A percentile compares a stretch with the other conserved stretches of the same genome.
Evolutionary conservation across 352 stramenopile species (phyloP).

Genomic region (Phytophthora hibernalis): DNA sequence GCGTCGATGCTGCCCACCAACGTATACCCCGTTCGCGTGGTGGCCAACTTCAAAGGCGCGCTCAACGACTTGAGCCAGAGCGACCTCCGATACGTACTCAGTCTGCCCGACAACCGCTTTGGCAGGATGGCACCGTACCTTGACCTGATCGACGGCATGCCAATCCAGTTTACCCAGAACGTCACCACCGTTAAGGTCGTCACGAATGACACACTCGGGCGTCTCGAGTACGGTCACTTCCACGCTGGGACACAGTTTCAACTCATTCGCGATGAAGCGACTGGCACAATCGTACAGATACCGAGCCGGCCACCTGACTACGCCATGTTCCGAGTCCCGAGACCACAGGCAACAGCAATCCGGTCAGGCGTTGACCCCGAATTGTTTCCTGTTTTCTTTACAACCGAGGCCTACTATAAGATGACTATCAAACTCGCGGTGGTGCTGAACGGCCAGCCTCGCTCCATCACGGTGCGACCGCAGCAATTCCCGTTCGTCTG

Average conservation of each 20-base stretch:
- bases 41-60: constrained; percentile 4
- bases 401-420: constrained; percentile 7
- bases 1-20: background rate
- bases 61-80: background rate
- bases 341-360: background rate
- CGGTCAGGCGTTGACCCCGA: background rate
- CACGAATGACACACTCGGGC: constrained; percentile 1
- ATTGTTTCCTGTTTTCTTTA: constrained; percentile 12
- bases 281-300: background rate
- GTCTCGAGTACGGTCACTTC: constrained; percentile 1
- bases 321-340: background rate
- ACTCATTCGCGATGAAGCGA: constrained; percentile 9
- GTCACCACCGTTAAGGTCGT: background rate
- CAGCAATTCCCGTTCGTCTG: constrained; percentile 23
- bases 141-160: constrained; percentile 24
- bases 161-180: constrained; percentile 30
- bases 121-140: constrained; percentile 22
- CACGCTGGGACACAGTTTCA: background rate
- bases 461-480: constrained; percentile 6
- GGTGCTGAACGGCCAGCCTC: background rate
- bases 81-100: background rate
- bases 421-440: constrained; percentile 3
- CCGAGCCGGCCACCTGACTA: background rate
- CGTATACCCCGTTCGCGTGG: background rate
- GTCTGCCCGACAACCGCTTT: constrained; percentile 2